Evolutionary conservation across 352 stramenopile genomes (phyloP), one percentile per base, ranked within the genome.

Genomic region (Globisporangium abappressorium): DNA sequence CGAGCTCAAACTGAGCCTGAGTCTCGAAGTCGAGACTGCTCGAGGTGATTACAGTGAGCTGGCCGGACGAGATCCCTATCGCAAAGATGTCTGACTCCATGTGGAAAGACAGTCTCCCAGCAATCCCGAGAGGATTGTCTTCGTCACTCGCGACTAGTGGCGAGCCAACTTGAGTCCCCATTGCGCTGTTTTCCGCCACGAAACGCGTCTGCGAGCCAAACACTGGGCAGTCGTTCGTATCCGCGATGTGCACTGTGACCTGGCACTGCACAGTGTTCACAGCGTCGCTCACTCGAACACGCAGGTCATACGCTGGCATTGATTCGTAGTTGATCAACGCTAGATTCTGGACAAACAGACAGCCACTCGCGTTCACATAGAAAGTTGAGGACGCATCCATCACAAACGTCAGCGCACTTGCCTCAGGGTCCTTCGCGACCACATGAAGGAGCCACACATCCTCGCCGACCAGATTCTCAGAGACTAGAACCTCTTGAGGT

Each of bases 161-260:
- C 1, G 53, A 62, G 2, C 62, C 79, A 47, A 87, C 69, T 4
- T 54, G 8, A 8, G 70, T 58, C 12, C 77, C 77, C 11, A 62
- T 5, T 2, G 33, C 22, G 63, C 72, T 85, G n/a, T 90, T 90
- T 59, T 90, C 81, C 0, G 66, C 34, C 0, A 87, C 67, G 22
- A 58, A 74, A 1, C 79, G 63, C 2, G 61, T 69, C 57, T 82
- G 73, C 0, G 18, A 60, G 9, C 34, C 55, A 36, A 90, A 68
- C 12, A 64, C 33, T 5, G 81, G 81, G 26, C 81, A 90, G 62
- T 90, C 81, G 49, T 90, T 90, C 0, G 70, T 69, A 38, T 90
- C 79, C 22, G 73, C 14, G 20, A 90, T 30, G 47, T 76, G 62
- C 12, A 87, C 69, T 2, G 41, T 41, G 11, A 83, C 22, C 0